Evolutionary conservation across 2,329 filamentous ascomycete species (phyloP).

Genomic region (Talaromyces sp.): DNA sequence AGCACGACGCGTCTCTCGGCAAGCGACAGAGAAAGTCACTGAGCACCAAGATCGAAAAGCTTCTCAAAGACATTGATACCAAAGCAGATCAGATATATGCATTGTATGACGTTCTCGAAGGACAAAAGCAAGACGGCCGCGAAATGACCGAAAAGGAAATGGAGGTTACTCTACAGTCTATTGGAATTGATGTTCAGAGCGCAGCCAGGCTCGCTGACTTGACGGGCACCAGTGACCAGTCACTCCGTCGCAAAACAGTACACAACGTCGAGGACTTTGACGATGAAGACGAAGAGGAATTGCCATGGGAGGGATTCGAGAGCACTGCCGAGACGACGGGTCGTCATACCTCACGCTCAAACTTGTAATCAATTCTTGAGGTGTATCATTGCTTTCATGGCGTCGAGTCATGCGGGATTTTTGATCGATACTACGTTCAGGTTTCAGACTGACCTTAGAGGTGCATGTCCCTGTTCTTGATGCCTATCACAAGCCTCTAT

Average conservation of each 20-base stretch:
- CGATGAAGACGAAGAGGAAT: conserved; percentile 34
- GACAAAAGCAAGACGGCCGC: conserved; percentile 65
- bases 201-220: conserved; percentile 23
- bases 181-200: conserved; percentile 35
- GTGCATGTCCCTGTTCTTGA: conserved; percentile 22
- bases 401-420: conserved; percentile 14
- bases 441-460: conserved; percentile 23
- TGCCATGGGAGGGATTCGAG: conserved; percentile 45
- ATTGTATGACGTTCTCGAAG: conserved; percentile 79
- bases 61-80: conserved; percentile 64
- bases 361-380: background rate
- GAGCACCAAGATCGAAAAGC: conserved; percentile 57
- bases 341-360: conserved; percentile 19
- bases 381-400: background rate
- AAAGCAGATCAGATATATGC: conserved; percentile 79
- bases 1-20: conserved; percentile 63
- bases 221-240: conserved; percentile 26
- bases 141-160: conserved; percentile 62
- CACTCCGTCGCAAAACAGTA: background rate
- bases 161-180: conserved; percentile 58
- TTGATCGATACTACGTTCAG: conserved; percentile 8
- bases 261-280: conserved; percentile 20
- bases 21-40: conserved; percentile 62
- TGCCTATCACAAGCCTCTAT: background rate
- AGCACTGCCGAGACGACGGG: conserved; percentile 41